These are phyloP conservation scores for Pyricularia sp. DNA, from an alignment of 2,329 filamentous ascomycete species.

Conservation along the genomic window DNA sequence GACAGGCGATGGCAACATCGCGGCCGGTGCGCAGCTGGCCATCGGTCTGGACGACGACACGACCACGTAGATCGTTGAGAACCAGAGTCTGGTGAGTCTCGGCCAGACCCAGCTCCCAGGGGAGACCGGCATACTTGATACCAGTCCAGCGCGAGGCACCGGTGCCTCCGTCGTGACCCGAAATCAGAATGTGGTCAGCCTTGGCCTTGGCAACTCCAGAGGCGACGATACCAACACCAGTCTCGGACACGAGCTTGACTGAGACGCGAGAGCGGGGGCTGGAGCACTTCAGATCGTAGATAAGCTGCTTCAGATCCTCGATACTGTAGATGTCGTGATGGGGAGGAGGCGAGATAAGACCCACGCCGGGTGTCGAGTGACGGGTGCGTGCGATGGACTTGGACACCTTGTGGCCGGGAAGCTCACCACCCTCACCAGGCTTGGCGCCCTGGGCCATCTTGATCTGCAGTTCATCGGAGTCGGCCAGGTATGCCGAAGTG, in stretches of 20 bases:
- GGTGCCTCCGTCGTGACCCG: constrained; percentile 92
- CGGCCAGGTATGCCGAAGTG: constrained; percentile 86
- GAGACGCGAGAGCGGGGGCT: constrained; percentile 88
- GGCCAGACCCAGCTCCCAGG: constrained; percentile 92
- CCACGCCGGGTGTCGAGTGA: constrained; percentile 92
- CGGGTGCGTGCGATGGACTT: constrained; percentile 88
- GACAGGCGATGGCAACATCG: constrained; percentile 87
- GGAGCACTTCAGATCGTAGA: constrained; percentile 95
- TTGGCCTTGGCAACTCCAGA: constrained; percentile 97
- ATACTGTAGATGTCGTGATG: constrained; percentile 99
- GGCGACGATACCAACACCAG: constrained; percentile 93
- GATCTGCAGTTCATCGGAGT: constrained; percentile 94
- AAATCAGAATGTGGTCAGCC: constrained; percentile 93
- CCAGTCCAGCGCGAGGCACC: constrained; percentile 96
- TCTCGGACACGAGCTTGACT: constrained; percentile 96
- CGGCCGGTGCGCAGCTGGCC: constrained; percentile 87
- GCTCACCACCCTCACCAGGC: constrained; percentile 93
- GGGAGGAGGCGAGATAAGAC: constrained; percentile 88
- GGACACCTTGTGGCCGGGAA: constrained; percentile 94
- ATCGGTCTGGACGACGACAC: constrained; percentile 93
- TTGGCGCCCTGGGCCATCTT: constrained; percentile 99
- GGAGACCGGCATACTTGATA: constrained; percentile 96
- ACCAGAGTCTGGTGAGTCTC: constrained; percentile 96
- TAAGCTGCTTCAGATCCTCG: constrained; percentile 93
- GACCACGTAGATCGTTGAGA: constrained; percentile 87